Evolutionary conservation across 129 eudicot genomes (phyloP), one percentile per base, ranked within the genome.

Genomic region (Helianthus tuberosus): DNA sequence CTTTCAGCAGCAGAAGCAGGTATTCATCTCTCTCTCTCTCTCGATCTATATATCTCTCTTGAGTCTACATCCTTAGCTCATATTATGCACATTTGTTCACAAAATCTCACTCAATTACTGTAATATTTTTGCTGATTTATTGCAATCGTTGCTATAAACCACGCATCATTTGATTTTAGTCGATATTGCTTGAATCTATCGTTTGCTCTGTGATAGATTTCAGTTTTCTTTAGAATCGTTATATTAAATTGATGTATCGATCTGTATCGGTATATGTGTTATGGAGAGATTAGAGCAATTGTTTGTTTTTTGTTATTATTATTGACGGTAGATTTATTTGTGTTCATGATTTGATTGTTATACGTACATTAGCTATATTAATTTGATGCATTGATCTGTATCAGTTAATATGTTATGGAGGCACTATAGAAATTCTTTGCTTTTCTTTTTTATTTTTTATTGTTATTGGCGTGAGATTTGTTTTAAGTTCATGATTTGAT

Each of bases 1-100:
- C 25, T 75, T 75, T 44, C 52, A 63, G 65, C 72, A 64, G 79
- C 64, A 71, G 8, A 35, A 58, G 39, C 49, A 75, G 79, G 79
- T 64, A 75, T 38, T 39, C 44, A 35, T 32, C 70, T 58, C 69
- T 13, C 35, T 32, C 70, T 58, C 69, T 13, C 35, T 73, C 16
- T 49, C 39, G 17, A 16, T 73, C 36, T 60, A 51, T 10, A 35
- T 4, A n/a, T 60, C 8, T 27, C 11, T 14, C 47, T 4, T 27
- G 36, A 73, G 47, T 43, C 15, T n/a, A 16, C 3, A 17, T 3
- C 3, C 3, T 3, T 35, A 32, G 49, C 71, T 74, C 51, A 32
- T 3, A 11, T 46, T 3, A 13, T 44, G 3, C 36, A 8, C 1
- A 27, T 61, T 27, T 59, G 10, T 5, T 36, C 2, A 44, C 58